Base-by-base conservation (phyloP, 805 yeast genomes). In the Jamesozyma piceae region DNA sequence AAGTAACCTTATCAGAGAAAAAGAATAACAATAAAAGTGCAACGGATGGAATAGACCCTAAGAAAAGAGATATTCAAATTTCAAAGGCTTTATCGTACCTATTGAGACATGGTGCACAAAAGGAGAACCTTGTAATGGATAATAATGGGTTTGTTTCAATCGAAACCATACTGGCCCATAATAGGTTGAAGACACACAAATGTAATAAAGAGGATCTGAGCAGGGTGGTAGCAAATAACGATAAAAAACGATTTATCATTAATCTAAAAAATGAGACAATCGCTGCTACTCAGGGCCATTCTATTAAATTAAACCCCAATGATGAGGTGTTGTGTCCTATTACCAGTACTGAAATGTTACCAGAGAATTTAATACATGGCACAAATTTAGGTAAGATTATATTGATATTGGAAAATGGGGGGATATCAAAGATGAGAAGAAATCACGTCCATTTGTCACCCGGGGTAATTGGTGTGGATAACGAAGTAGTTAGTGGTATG, bases 271-370 rank as follows among this genome's bases (percentile, higher is more conserved):
- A 51, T 9, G 62, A 58, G 5, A 64, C 51, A 4, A 75, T 90
- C n/a, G 77, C 97, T 57, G 97, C 98, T 3, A 80, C 81, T 41
- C 98, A 92, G 62, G 98, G 98, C 3, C 98, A 92, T 60, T 78
- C 95, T 0, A 64, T 90, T 4, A 56, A 60, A 28, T 66, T 78
- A 1, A 38, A 39, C 6, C 61, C 63, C 1, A 66, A 68, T 24
- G 71, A 66, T 18, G 70, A 72, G 14, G 68, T 71, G 24, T 60
- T 76, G 24, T 57, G 41, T 37, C 66, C 56, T 30, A 53, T 78
- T 36, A 53, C 54, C n/a, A 46, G 57, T 17, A 39, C 35, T 1
- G 65, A 60, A 0, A 29, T 29, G 32, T 66, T 77, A 37, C 92
- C 84, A 0, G 32, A 49, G 0, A 57, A 31, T 17, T 71, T 87